Evolutionary conservation across 2,329 filamentous ascomycete genomes (phyloP).

Genomic region (Exophiala lecanii-corni): DNA sequence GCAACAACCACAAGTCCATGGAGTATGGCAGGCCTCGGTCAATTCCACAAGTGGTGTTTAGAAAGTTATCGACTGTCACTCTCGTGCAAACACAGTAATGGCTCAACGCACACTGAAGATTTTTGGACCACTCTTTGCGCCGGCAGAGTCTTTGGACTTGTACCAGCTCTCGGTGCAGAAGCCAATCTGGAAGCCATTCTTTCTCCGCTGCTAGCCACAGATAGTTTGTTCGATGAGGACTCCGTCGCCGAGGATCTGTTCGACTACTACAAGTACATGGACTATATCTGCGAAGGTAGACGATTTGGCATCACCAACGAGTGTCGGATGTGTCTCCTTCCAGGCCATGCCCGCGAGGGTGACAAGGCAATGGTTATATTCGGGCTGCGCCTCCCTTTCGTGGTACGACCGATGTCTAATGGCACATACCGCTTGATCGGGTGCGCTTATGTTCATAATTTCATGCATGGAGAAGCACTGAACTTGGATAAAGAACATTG

Average conservation of each 20-base stretch:
- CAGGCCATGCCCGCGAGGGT: background rate
- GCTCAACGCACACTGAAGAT: too few species aligned
- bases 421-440: background rate
- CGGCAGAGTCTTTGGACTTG: too few species aligned
- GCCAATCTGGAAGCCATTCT: too few species aligned
- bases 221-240: too few species aligned
- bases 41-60: too few species aligned
- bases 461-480: background rate
- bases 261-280: background rate
- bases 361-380: background rate
- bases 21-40: too few species aligned
- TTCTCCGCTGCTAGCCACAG: too few species aligned
- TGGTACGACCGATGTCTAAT: background rate
- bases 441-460: background rate
- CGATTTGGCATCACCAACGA: background rate
- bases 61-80: too few species aligned
- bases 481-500: background rate
- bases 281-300: background rate
- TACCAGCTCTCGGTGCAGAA: too few species aligned
- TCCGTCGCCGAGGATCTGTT: too few species aligned
- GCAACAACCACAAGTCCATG: background rate
- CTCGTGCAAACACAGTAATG: too few species aligned
- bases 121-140: too few species aligned
- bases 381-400: background rate
- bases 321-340: background rate